A percentile compares a stretch with the other conserved stretches of the same genome.
Evolutionary conservation across 2,329 filamentous ascomycete genomes (phyloP).

Genomic region (Pseudogymnoascus sp.): DNA sequence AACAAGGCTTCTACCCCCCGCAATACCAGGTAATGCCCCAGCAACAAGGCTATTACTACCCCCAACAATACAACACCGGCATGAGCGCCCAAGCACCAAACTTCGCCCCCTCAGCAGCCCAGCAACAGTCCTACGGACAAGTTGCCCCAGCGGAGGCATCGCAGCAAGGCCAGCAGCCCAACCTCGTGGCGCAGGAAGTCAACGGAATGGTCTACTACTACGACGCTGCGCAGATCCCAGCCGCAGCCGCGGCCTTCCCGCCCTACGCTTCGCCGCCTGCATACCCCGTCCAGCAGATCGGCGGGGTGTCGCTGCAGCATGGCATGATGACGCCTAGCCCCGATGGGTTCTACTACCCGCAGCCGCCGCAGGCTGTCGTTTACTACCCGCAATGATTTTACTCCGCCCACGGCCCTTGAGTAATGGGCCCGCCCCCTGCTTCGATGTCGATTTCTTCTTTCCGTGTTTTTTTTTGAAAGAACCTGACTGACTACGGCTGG

Average conservation of each 20-base stretch:
- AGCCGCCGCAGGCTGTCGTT: slow-evolving; percentile 44
- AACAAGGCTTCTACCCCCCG: slow-evolving; percentile 47
- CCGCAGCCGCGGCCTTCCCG: slow-evolving; percentile 28
- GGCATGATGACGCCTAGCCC: slow-evolving; percentile 68
- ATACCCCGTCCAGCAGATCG: slow-evolving; percentile 44
- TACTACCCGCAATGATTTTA: slow-evolving; percentile 51
- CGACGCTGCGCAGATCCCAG: slow-evolving; percentile 63
- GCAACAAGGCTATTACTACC: slow-evolving; percentile 62
- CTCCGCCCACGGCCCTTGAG: neutral
- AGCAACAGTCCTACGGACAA: slow-evolving; percentile 25
- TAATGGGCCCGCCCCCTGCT: slow-evolving; percentile 17
- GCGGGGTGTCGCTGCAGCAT: slow-evolving; percentile 56
- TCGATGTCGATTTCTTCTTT: slow-evolving; percentile 17
- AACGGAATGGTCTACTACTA: slow-evolving; percentile 98
- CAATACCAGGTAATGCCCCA: slow-evolving; percentile 50
- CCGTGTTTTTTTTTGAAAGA: slow-evolving; percentile 26
- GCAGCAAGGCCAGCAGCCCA: slow-evolving; percentile 47
- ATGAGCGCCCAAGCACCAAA: slow-evolving; percentile 33
- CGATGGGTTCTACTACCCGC: slow-evolving; percentile 63
- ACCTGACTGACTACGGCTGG: slow-evolving; percentile 17
- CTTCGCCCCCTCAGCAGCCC: slow-evolving; percentile 22
- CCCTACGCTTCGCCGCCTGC: slow-evolving; percentile 41
- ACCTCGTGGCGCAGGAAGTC: slow-evolving; percentile 70
- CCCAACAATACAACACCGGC: slow-evolving; percentile 39
- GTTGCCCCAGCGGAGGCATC: slow-evolving; percentile 23